Evolutionary conservation across 2,329 filamentous ascomycete species (phyloP).

Genomic region (Raffaelea albimanens): DNA sequence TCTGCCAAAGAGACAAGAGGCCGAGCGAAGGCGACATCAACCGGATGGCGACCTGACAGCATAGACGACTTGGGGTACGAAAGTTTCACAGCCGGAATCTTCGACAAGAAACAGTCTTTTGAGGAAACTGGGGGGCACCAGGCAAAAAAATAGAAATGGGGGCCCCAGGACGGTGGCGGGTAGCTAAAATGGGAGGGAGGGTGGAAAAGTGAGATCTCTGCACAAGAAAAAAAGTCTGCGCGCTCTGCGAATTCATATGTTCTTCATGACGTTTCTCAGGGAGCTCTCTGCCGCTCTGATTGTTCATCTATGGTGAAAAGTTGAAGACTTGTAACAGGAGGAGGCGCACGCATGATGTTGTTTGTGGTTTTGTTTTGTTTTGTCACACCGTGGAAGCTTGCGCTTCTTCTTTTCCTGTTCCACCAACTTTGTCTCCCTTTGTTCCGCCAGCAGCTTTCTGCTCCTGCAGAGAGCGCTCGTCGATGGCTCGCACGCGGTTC

Average conservation of each 20-base stretch:
- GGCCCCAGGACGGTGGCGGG: too few relatives aligned
- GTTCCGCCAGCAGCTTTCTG: background rate
- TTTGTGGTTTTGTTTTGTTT: constrained; percentile 4
- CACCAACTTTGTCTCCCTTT: background rate
- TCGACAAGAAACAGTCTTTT: too few relatives aligned
- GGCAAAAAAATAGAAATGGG: too few relatives aligned
- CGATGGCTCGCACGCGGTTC: constrained; percentile 55
- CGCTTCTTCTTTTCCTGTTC: constrained; percentile 4
- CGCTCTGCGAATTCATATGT: constrained; percentile 3
- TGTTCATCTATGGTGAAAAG: constrained; percentile 35
- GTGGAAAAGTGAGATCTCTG: background rate
- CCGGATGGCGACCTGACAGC: too few relatives aligned
- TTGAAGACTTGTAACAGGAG: constrained; percentile 15
- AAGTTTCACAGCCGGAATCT: too few relatives aligned
- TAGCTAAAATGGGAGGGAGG: too few relatives aligned
- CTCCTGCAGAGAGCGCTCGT: constrained; percentile 11
- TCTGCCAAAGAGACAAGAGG: too few relatives aligned
- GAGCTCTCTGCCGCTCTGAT: constrained; percentile 13
- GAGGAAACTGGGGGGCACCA: too few relatives aligned
- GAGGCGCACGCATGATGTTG: constrained; percentile 15
- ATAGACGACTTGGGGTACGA: too few relatives aligned
- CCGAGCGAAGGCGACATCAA: too few relatives aligned
- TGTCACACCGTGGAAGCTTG: background rate
- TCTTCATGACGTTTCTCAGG: constrained; percentile 2
- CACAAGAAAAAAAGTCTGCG: background rate